Evolutionary conservation across 2,329 filamentous ascomycete species (phyloP).

Genomic region (Chrysoporthe austroafricana): DNA sequence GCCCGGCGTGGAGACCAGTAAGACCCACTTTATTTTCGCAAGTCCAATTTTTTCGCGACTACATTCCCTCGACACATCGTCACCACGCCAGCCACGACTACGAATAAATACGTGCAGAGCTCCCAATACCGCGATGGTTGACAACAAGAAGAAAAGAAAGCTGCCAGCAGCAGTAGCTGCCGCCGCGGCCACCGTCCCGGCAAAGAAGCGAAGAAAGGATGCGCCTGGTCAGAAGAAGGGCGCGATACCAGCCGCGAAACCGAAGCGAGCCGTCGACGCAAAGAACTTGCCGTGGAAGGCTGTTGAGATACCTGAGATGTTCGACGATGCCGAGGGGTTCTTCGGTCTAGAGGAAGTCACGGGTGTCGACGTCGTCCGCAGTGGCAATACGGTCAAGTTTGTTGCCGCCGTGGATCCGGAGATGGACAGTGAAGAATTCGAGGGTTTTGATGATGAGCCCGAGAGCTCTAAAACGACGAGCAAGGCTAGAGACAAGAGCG

Average conservation of each 20-base stretch:
- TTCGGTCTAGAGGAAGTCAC: slow-evolving; percentile 91
- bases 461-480: slow-evolving; percentile 27
- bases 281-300: slow-evolving; percentile 60
- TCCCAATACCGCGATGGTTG: slow-evolving; percentile 6
- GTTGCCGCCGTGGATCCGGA: slow-evolving; percentile 38
- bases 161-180: slow-evolving; percentile 15
- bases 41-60: background rate
- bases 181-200: slow-evolving; percentile 10
- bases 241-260: slow-evolving; percentile 34
- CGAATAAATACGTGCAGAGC: background rate
- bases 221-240: slow-evolving; percentile 29
- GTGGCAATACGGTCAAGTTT: slow-evolving; percentile 63
- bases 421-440: slow-evolving; percentile 38
- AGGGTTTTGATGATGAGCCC: slow-evolving; percentile 38
- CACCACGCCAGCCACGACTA: background rate
- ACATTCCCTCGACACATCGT: background rate
- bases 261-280: slow-evolving; percentile 49
- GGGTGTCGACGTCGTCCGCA: slow-evolving; percentile 80
- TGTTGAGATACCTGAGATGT: slow-evolving; percentile 71
- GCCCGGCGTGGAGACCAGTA: background rate
- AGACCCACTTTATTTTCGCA: slow-evolving; percentile 6
- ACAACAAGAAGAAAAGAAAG: slow-evolving; percentile 36
- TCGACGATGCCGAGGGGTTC: slow-evolving; percentile 92
- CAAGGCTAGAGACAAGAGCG: slow-evolving; percentile 25
- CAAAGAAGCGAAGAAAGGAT: slow-evolving; percentile 35